These are phyloP conservation scores for Ganoderma leucocontextum DNA, from an alignment of 1,284 basidiomycete species.

Conservation along the genomic window DNA sequence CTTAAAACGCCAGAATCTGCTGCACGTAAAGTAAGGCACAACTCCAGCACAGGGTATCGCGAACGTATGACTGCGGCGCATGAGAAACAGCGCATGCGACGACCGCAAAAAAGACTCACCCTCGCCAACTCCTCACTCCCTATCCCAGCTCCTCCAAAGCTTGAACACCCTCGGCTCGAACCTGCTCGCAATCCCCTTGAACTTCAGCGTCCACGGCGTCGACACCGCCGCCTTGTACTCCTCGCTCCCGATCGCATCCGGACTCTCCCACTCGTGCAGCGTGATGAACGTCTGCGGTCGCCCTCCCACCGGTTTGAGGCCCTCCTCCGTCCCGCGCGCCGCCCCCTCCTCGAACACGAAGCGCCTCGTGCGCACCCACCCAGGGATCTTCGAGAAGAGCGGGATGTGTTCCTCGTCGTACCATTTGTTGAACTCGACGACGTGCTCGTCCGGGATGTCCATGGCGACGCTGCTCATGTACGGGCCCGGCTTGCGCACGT, in stretches of 20 bases:
- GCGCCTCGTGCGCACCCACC: slow-evolving; percentile 46
- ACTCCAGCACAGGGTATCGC: too few relatives aligned
- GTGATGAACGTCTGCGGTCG: slow-evolving; percentile 43
- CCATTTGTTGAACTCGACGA: slow-evolving; percentile 51
- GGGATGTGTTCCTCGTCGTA: slow-evolving; percentile 47
- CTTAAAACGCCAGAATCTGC: too few relatives aligned
- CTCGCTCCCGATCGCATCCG: slow-evolving; percentile 31
- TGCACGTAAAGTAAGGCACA: too few relatives aligned
- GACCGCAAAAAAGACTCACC: not conserved
- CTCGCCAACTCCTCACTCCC: not conserved
- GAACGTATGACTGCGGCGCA: not conserved
- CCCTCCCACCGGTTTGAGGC: slow-evolving; percentile 24
- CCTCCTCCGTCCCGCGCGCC: slow-evolving; percentile 23
- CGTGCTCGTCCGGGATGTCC: slow-evolving; percentile 45
- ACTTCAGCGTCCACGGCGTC: slow-evolving; percentile 43
- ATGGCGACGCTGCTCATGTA: slow-evolving; percentile 44
- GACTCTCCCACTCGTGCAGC: slow-evolving; percentile 44
- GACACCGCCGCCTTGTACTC: slow-evolving; percentile 41
- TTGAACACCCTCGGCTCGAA: slow-evolving; percentile 18
- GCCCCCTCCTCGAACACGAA: slow-evolving; percentile 42
- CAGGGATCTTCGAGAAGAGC: slow-evolving; percentile 42
- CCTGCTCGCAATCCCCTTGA: slow-evolving; percentile 23
- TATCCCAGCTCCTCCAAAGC: slow-evolving; percentile 25
- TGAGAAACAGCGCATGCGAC: not conserved
- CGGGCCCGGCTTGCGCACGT: slow-evolving; percentile 40